Evolutionary conservation across 179 eudicot species (phyloP), one percentile per base, ranked within the genome.

Genomic region (Carnegiea gigantea): DNA sequence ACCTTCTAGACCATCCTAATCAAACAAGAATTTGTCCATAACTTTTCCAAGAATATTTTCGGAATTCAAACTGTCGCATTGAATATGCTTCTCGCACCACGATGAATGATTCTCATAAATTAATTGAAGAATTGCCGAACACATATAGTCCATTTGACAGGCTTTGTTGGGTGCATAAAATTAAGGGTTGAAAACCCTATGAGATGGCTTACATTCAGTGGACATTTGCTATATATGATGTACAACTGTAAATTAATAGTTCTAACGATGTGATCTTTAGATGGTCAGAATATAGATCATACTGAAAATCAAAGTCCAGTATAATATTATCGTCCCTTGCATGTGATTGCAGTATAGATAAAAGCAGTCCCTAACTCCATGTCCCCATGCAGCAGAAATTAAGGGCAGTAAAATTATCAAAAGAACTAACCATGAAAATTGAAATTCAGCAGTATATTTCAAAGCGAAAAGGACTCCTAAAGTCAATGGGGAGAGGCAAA

Each of bases 401-500:
- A 65, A 68, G 13, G 28, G 12, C 21, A n/a, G 28, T 12, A 23
- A 14, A 13, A 17, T 23, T 14, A n/a, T 24, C 60, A 17, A 64
- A 46, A 14, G 28, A 44, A 36, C 28, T 36, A 43, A 75, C 3
- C 38, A 26, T 28, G 72, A 67, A 76, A 48, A 62, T 11, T 62
- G 15, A 28, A 20, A 26, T 54, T 73, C 72, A 72, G 70, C 75
- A 43, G 62, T 24, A 71, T 21, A 40, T 36, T 28, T 24, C 24
- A 53, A 40, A 64, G 71, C 76, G 79, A 71, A 46, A 10, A 71
- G 53, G 70, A 64, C 71, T 62, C 65, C 23, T 36, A 12, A 79
- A 79, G 62, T 60, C 18, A 64, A 80, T 43, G 28, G 36, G 21
- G 80, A 23, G 5, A 64, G 30, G 30, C 48, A 67, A 43, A n/a